Evolutionary conservation across 1,284 basidiomycete species (phyloP).

Genomic region (Malassezia nana): DNA sequence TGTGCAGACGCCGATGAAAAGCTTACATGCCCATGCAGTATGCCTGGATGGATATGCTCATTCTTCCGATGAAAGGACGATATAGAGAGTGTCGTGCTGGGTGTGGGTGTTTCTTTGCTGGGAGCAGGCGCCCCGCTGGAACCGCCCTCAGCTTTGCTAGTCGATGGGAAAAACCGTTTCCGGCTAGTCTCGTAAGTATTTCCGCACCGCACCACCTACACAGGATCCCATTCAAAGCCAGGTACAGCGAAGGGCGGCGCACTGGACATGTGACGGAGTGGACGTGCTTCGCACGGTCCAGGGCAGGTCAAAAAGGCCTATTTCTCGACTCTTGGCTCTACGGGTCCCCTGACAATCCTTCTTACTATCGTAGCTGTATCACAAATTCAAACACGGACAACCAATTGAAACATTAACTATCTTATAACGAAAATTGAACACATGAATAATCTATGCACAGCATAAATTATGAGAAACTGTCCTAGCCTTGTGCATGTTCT

Average conservation of each 20-base stretch:
- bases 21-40: background rate
- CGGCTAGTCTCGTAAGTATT: background rate
- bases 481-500: background rate
- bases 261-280: background rate
- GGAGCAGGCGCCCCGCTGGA: background rate
- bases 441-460: too few species aligned
- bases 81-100: background rate
- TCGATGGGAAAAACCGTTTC: slow-evolving; percentile 8
- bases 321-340: background rate
- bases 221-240: slow-evolving; percentile 16
- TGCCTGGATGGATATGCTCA: background rate
- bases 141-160: background rate
- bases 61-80: background rate
- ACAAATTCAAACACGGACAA: too few species aligned
- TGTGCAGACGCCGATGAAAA: background rate
- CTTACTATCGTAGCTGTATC: too few species aligned
- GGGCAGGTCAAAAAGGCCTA: background rate
- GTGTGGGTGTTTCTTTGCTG: background rate
- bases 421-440: too few species aligned
- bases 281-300: background rate
- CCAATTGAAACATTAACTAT: too few species aligned
- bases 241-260: slow-evolving; percentile 10
- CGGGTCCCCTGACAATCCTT: too few species aligned
- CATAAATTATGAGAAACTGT: too few species aligned
- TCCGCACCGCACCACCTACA: slow-evolving; percentile 9